Evolutionary conservation across 768 basidiomycete species (phyloP).

Genomic region (Termitomyces sp.): DNA sequence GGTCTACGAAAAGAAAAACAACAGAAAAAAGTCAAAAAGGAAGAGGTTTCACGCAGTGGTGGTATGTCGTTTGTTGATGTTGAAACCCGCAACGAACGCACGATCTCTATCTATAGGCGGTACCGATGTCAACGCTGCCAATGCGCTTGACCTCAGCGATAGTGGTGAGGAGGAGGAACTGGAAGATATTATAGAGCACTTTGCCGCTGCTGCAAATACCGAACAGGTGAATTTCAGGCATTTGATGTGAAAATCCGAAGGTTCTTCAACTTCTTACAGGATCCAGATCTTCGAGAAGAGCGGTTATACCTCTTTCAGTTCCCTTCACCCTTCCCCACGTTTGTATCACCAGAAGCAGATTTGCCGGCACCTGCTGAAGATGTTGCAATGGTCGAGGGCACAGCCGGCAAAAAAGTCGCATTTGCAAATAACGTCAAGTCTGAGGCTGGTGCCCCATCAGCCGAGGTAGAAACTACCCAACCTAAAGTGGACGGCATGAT

Average conservation of each 20-base stretch:
- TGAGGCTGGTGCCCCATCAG: conserved; percentile 24
- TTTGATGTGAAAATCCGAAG: background rate
- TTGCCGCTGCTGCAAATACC: conserved; percentile 34
- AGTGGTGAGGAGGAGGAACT: conserved; percentile 75
- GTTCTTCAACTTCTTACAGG: conserved; percentile 19
- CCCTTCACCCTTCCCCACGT: conserved; percentile 77
- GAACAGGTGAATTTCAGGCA: conserved; percentile 30
- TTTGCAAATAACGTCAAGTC: conserved; percentile 60
- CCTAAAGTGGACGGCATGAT: conserved; percentile 66
- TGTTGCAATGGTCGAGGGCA: conserved; percentile 26
- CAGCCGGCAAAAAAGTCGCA: conserved; percentile 46
- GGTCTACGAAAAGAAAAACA: conserved; percentile 48
- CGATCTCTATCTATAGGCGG: conserved; percentile 1
- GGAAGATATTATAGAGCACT: conserved; percentile 74
- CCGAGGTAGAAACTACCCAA: conserved; percentile 16
- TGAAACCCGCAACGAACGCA: background rate
- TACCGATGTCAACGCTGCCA: conserved; percentile 39
- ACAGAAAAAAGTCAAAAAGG: conserved; percentile 37
- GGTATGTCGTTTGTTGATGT: conserved; percentile 16
- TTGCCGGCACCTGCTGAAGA: conserved; percentile 20
- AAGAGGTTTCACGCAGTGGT: conserved; percentile 26
- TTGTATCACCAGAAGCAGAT: conserved; percentile 34
- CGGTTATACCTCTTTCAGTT: conserved; percentile 88
- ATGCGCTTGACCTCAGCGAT: conserved; percentile 67
- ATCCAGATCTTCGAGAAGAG: conserved; percentile 48